phyloP scores from a whole-genome alignment of 2,329 filamentous ascomycete genomes.

The Chaetomium olivaceum region DNA sequence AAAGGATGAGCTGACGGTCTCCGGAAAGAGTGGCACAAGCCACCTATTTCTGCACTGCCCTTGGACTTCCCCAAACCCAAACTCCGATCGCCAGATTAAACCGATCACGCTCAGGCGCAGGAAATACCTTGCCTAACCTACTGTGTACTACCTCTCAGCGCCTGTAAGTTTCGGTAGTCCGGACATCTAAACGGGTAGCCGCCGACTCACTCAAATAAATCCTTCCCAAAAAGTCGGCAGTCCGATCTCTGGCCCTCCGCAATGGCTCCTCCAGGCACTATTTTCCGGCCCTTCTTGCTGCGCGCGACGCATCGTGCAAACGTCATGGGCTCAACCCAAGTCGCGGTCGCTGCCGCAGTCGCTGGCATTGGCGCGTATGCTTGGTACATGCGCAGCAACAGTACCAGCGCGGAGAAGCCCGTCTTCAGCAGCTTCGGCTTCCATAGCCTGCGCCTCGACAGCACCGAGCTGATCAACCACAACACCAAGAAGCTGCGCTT shows the following conservation, averaged over 20 bases:
- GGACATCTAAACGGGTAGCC: constrained; percentile 17
- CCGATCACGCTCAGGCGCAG: constrained; percentile 7
- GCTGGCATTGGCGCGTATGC: constrained; percentile 33
- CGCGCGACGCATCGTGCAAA: constrained; percentile 27
- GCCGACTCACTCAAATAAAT: background rate
- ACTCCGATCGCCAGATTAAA: constrained; percentile 31
- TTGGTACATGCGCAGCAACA: constrained; percentile 26
- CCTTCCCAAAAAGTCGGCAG: background rate
- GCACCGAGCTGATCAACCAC: constrained; percentile 55
- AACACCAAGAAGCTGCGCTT: constrained; percentile 61
- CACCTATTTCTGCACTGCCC: background rate
- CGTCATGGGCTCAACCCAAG: constrained; percentile 29
- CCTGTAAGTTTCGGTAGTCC: constrained; percentile 28
- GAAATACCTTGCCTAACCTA: background rate
- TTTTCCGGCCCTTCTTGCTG: constrained; percentile 23
- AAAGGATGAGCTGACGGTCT: constrained; percentile 4
- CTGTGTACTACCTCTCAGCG: constrained; percentile 8
- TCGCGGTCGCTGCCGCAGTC: constrained; percentile 32
- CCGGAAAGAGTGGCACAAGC: constrained; percentile 2
- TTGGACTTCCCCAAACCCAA: constrained; percentile 34
- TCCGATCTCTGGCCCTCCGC: background rate
- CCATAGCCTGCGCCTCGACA: constrained; percentile 51
- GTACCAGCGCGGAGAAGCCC: constrained; percentile 25
- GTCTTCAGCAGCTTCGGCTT: constrained; percentile 40
- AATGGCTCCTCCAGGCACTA: constrained; percentile 25